Percentiles rank a stretch among this genome's conserved stretches.
Conservation (phyloP, 352 stramenopile genomes). For the Phytophthora syringae region DNA sequence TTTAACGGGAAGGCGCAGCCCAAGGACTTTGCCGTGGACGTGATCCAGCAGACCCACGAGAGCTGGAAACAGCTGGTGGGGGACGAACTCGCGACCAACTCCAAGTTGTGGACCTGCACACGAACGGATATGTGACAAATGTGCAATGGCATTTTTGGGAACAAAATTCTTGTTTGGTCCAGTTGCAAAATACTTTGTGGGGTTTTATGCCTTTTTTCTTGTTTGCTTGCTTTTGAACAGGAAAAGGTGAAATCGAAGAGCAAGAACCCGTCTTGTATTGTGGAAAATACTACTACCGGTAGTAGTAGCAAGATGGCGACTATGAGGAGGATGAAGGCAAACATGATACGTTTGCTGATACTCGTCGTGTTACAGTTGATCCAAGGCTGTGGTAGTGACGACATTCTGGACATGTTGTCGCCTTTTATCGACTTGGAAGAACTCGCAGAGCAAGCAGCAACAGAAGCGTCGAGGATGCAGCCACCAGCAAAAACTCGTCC, state of each 20-base stretch:
- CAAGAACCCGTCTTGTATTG: too few species aligned
- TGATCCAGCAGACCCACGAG: slow-evolving; percentile 91
- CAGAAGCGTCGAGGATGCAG: slow-evolving; percentile 9
- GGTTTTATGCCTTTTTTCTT: too few species aligned
- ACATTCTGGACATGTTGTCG: slow-evolving; percentile 47
- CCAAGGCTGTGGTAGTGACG: slow-evolving; percentile 12
- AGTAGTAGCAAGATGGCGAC: not conserved
- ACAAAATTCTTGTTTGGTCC: too few species aligned
- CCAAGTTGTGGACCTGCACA: slow-evolving; percentile 76
- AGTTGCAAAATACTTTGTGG: too few species aligned
- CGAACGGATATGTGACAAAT: slow-evolving; percentile 33
- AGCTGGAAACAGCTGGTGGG: slow-evolving; percentile 88
- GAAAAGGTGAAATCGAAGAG: too few species aligned
- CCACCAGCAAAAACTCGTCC: not conserved
- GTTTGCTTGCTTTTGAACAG: too few species aligned
- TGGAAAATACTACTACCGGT: too few species aligned
- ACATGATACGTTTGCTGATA: slow-evolving; percentile 6
- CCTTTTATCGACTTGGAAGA: slow-evolving; percentile 46
- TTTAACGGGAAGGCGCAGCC: slow-evolving; percentile 95
- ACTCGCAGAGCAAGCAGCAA: slow-evolving; percentile 31
- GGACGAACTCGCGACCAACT: slow-evolving; percentile 46
- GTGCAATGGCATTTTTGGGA: too few species aligned
- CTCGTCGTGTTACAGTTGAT: slow-evolving; percentile 11
- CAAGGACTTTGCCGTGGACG: slow-evolving; percentile 87
- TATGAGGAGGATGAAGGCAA: slow-evolving; percentile 1